Evolutionary conservation across 352 stramenopile species (phyloP), one percentile per base, ranked within the genome.

Genomic region (Globisporangium yorkense): DNA sequence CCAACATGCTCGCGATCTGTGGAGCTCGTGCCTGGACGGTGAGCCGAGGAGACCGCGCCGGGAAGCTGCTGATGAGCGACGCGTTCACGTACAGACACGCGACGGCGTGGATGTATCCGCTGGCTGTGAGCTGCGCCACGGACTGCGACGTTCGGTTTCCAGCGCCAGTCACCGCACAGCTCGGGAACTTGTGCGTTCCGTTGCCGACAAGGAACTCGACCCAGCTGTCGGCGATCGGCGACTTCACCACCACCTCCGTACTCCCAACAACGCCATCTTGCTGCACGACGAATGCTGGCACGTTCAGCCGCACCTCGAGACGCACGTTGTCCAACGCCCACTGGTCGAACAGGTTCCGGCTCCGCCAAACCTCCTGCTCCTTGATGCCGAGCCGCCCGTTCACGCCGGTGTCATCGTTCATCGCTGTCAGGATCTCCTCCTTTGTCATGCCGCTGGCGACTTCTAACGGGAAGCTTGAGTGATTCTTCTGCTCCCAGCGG

Each of bases 341-440:
- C 63, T 91, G 81, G 37, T 91, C 81, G 50, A 88, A 89, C 21
- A 91, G 62, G 46, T 91, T 91, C 0, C 74, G 71, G 60, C 87
- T 82, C 9, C 54, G 70, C 77, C 80, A 90, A 2, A 82, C 61
- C 31, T 83, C 72, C 0, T 59, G 70, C 45, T 86, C 80, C 2
- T 62, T 29, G 1, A 59, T 9, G 2, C 72, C 72, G 31, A 85
- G 43, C n/a, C 57, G 50, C 1, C 74, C 71, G 41, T 70, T 61
- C 2, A 73, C 57, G 45, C 68, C 70, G 3, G 70, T 82, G 3
- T 66, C 35, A 24, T 87, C 75, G 59, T 87, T 86, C 50, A 68
- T 71, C 40, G 53, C 66, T 5, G 59, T 41, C 4, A 71, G 43
- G 1, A 88, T 54, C n/a, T 61, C 54, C 1, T 56, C 56, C 29